Evolutionary conservation across 2,329 filamentous ascomycete genomes (phyloP).

Genomic region (Coniochaeta prunicola): DNA sequence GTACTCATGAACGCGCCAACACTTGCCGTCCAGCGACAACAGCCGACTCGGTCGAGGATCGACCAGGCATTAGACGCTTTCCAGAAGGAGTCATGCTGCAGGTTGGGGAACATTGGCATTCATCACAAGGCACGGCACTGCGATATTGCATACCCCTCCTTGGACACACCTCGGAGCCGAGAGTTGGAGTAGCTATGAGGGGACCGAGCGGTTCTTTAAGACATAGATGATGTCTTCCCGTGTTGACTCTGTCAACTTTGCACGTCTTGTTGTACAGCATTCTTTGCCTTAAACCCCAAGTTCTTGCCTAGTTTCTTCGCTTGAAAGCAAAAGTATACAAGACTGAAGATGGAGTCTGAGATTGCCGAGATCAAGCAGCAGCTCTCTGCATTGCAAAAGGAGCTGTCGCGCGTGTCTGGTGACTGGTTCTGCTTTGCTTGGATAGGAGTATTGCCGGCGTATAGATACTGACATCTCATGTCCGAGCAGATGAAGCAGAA

Average conservation of each 20-base stretch:
- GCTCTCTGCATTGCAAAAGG: conserved; percentile 25
- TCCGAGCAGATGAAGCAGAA: conserved; percentile 38
- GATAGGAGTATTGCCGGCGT: background rate
- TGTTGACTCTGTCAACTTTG: background rate
- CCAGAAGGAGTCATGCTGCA: background rate
- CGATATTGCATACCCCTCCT: background rate
- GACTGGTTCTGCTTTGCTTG: background rate
- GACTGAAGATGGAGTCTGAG: conserved; percentile 22
- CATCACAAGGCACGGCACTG: background rate
- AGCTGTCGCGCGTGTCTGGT: conserved; percentile 25
- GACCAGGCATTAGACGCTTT: background rate
- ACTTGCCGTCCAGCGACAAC: background rate
- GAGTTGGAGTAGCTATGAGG: background rate
- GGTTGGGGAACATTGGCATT: background rate
- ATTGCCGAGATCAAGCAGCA: conserved; percentile 28
- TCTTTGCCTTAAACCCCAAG: background rate
- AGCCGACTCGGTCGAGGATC: background rate
- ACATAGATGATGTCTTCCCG: background rate
- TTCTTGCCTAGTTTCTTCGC: background rate
- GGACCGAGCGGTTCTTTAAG: background rate
- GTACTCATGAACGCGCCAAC: background rate
- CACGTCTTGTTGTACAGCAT: background rate
- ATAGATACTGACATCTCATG: background rate
- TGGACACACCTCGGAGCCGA: background rate
- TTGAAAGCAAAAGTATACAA: background rate